These are phyloP conservation scores for Cucurbita pepo DNA, from an alignment of 306 rosid genomes.

Conservation along the genomic window DNA sequence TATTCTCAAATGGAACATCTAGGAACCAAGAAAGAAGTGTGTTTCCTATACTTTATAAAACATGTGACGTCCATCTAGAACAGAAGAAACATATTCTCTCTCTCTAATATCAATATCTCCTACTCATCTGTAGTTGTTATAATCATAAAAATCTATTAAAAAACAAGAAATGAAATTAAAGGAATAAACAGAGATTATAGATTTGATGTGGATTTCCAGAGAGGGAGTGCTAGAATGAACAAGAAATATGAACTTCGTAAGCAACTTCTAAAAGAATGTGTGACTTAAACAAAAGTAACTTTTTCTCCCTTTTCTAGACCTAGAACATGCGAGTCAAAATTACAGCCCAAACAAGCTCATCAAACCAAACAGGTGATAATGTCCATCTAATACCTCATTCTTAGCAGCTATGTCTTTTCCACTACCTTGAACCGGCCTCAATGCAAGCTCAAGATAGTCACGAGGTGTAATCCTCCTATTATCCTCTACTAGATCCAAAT, in stretches of 20 bases:
- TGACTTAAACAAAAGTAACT: neutral
- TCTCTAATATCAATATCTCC: neutral
- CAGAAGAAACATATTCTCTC: neutral
- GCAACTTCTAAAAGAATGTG: neutral
- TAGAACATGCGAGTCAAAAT: neutral
- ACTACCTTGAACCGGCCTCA: constrained; percentile 67
- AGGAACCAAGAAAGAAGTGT: neutral
- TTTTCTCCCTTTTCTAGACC: neutral
- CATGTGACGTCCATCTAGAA: neutral
- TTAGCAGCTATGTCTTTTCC: constrained; percentile 55
- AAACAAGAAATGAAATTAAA: neutral
- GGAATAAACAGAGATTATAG: neutral
- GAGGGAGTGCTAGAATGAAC: neutral
- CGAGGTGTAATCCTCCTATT: constrained; percentile 85
- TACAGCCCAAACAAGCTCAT: neutral
- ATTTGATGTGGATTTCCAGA: neutral
- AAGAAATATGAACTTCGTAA: neutral
- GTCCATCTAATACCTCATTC: constrained; percentile 51
- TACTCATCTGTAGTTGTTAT: neutral
- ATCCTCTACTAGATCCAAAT: constrained; percentile 65
- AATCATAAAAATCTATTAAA: neutral
- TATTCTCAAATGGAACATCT: neutral
- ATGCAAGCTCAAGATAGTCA: constrained; percentile 78
- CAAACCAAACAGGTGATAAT: neutral
- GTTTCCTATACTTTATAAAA: neutral